phyloP scores from a whole-genome alignment of 2,329 filamentous ascomycete species.

The Drechslera avenae region DNA sequence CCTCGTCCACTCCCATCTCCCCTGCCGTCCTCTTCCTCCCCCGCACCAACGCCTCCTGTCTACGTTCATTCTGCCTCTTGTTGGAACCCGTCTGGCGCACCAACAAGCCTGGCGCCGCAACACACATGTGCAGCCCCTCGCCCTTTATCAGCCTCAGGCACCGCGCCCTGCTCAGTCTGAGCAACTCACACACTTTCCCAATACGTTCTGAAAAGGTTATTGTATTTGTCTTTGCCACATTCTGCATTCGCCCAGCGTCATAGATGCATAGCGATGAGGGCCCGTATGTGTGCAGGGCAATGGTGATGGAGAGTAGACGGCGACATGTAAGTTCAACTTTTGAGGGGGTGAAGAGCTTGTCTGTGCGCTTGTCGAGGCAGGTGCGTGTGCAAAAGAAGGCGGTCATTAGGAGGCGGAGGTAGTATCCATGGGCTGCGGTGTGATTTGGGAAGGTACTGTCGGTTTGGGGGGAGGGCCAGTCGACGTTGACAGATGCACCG shows the following conservation, averaged over 20 bases:
- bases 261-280: slow-evolving; percentile 4
- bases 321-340: slow-evolving; percentile 3
- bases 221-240: neutral
- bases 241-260: neutral
- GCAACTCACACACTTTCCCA: slow-evolving; percentile 1
- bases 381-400: too few species aligned
- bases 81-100: neutral
- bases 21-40: too few species aligned
- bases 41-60: neutral
- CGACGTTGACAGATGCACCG: too few species aligned
- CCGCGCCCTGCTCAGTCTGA: slow-evolving; percentile 5
- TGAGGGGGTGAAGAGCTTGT: neutral
- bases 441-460: too few species aligned
- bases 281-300: slow-evolving; percentile 3
- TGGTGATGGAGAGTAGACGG: slow-evolving; percentile 6
- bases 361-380: neutral
- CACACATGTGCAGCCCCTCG: slow-evolving; percentile 6
- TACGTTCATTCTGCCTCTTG: neutral
- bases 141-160: slow-evolving; percentile 1
- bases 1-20: too few species aligned
- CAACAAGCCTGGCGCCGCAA: slow-evolving; percentile 1
- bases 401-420: too few species aligned
- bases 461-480: too few species aligned
- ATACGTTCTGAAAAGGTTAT: slow-evolving; percentile 3
- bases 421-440: too few species aligned